Evolutionary conservation across 2,329 filamentous ascomycete genomes (phyloP).

Genomic region (Scytalidium lignicola): DNA sequence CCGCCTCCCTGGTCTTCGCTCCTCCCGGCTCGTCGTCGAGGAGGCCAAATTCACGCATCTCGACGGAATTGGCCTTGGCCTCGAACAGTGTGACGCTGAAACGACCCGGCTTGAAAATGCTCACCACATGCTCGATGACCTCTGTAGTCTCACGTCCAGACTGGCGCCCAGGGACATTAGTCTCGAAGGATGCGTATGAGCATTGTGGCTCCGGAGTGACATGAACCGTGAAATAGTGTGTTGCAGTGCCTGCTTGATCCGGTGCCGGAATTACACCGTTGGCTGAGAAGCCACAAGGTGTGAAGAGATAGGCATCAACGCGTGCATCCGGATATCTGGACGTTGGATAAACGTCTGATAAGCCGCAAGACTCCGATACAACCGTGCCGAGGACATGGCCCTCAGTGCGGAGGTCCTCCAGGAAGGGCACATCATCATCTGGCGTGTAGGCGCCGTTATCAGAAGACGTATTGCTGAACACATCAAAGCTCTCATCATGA

Average conservation of each 20-base stretch:
- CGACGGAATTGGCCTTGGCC: slow-evolving; percentile 56
- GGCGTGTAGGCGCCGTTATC: slow-evolving; percentile 54
- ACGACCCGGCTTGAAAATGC: slow-evolving; percentile 94
- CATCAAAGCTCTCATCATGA: slow-evolving; percentile 65
- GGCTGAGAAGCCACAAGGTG: slow-evolving; percentile 93
- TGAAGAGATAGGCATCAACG: slow-evolving; percentile 94
- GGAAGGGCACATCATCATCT: slow-evolving; percentile 53
- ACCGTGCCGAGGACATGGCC: slow-evolving; percentile 90
- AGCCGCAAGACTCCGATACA: slow-evolving; percentile 83
- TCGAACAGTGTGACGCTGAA: slow-evolving; percentile 98
- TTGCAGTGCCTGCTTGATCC: slow-evolving; percentile 42
- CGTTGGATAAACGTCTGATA: slow-evolving; percentile 83
- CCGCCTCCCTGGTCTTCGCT: slow-evolving; percentile 37
- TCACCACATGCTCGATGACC: slow-evolving; percentile 87
- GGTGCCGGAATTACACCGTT: slow-evolving; percentile 90
- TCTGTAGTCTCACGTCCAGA: slow-evolving; percentile 84
- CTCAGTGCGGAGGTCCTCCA: slow-evolving; percentile 79
- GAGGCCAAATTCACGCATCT: slow-evolving; percentile 16
- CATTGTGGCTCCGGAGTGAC: slow-evolving; percentile 96
- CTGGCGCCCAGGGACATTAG: slow-evolving; percentile 88
- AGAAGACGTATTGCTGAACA: slow-evolving; percentile 71
- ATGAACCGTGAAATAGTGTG: slow-evolving; percentile 96
- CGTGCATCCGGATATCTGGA: slow-evolving; percentile 86
- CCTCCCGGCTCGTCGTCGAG: slow-evolving; percentile 30
- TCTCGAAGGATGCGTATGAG: slow-evolving; percentile 97